phyloP scores from a whole-genome alignment of 106 monocot species.

The Iris macrosiphon region DNA sequence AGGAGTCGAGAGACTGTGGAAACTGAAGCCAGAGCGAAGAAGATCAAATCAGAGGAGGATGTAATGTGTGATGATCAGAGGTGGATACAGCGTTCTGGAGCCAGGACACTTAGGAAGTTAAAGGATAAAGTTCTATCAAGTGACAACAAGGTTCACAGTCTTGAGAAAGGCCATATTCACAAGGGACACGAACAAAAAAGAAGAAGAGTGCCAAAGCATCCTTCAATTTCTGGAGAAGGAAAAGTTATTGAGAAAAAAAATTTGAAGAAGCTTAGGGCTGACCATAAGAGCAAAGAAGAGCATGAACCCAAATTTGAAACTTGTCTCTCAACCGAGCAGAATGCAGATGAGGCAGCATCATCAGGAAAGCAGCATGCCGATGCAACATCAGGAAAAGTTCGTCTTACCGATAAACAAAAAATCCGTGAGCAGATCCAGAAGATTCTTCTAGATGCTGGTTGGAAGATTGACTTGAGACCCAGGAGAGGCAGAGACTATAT shows the following conservation, averaged over 20 bases:
- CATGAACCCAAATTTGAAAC: not conserved
- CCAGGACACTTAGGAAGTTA: constrained; percentile 12
- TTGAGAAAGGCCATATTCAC: not conserved
- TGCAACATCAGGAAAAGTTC: not conserved
- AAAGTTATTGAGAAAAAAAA: not conserved
- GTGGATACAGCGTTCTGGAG: constrained; percentile 5
- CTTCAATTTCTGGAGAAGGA: not conserved
- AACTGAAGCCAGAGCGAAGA: not conserved
- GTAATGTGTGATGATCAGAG: not conserved
- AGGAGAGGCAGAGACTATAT: constrained; percentile 24
- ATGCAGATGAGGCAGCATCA: not conserved
- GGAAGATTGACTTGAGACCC: constrained; percentile 22
- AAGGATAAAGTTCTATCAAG: constrained; percentile 9
- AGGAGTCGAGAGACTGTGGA: constrained; percentile 1
- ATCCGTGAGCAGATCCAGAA: constrained; percentile 14
- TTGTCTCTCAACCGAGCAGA: not conserved
- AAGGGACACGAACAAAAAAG: not conserved
- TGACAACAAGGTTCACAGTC: not conserved
- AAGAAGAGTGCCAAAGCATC: not conserved
- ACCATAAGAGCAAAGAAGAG: not conserved
- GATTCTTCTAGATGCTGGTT: constrained; percentile 20
- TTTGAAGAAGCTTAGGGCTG: too few species aligned
- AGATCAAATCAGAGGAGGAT: not conserved
- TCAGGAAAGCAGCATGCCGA: not conserved
- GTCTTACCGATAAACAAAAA: constrained; percentile 1